Evolutionary conservation across 2,329 filamentous ascomycete species (phyloP).

Genomic region (Venturia nashicola): DNA sequence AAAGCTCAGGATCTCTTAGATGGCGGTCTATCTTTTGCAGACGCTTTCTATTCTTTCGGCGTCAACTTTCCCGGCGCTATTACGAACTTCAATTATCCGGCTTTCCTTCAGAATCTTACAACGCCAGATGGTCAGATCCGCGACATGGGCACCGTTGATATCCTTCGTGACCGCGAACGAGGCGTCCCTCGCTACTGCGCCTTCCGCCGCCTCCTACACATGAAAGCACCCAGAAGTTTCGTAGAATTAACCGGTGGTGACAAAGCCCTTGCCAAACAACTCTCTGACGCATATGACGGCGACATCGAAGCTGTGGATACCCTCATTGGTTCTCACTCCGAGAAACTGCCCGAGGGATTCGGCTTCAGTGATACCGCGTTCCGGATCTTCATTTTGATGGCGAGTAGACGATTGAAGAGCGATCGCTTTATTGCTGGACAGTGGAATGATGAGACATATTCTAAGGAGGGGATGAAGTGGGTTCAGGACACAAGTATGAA

Average conservation of each 20-base stretch:
- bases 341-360: constrained; percentile 33
- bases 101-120: constrained; percentile 28
- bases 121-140: constrained; percentile 29
- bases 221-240: constrained; percentile 26
- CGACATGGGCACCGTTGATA: constrained; percentile 35
- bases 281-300: constrained; percentile 27
- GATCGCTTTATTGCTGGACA: constrained; percentile 32
- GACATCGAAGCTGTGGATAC: constrained; percentile 32
- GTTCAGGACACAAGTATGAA: constrained; percentile 32
- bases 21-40: constrained; percentile 14
- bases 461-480: constrained; percentile 29
- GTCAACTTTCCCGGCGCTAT: constrained; percentile 37
- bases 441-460: constrained; percentile 30
- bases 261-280: constrained; percentile 22
- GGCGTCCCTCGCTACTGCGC: constrained; percentile 34
- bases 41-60: constrained; percentile 32
- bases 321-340: constrained; percentile 30
- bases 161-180: constrained; percentile 35
- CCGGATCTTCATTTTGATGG: constrained; percentile 35
- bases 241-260: constrained; percentile 29
- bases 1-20: constrained; percentile 22
- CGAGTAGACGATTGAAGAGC: constrained; percentile 29
- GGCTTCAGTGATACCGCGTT: constrained; percentile 38
- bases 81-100: constrained; percentile 27
- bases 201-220: constrained; percentile 33